Percentiles rank a stretch among this genome's conserved stretches.
phyloP scores from a whole-genome alignment of 176 grass and related monocot genomes.

The Ensete ventricosum region DNA sequence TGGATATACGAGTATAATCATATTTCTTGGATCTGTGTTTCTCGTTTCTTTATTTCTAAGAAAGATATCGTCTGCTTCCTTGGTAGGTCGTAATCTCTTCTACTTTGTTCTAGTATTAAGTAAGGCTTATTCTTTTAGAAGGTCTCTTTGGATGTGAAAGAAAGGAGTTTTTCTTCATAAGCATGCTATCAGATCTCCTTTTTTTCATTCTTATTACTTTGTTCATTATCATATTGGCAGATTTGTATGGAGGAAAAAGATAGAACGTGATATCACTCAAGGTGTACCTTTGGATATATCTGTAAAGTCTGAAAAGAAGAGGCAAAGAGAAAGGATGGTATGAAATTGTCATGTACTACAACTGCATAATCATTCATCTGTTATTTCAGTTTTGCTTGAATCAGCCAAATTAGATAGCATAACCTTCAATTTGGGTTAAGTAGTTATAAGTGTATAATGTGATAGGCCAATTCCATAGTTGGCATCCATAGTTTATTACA shows the following conservation, averaged over 20 bases:
- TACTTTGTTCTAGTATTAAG: background rate
- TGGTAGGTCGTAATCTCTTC: background rate
- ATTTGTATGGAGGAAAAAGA: constrained; percentile 98
- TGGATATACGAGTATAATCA: too few species aligned
- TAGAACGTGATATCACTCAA: constrained; percentile 75
- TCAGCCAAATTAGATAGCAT: background rate
- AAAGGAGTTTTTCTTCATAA: background rate
- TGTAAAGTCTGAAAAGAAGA: constrained; percentile 87
- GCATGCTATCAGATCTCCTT: background rate
- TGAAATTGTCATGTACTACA: background rate
- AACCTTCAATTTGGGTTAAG: background rate
- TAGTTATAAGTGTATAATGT: too few species aligned
- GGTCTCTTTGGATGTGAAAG: background rate
- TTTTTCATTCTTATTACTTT: background rate
- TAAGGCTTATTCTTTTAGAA: background rate
- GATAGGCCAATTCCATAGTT: too few species aligned
- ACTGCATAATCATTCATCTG: background rate
- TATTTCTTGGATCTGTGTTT: too few species aligned
- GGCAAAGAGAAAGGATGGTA: constrained; percentile 89
- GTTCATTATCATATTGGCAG: constrained; percentile 26
- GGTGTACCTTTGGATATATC: constrained; percentile 74
- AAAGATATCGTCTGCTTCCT: background rate
- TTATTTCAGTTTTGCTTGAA: background rate
- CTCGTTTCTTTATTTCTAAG: background rate
- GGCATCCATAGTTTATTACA: too few species aligned